Percentiles rank a stretch among this genome's conserved stretches.
These are phyloP conservation scores for Sophora flavescens DNA, from an alignment of 306 rosid species.

Conservation along the genomic window DNA sequence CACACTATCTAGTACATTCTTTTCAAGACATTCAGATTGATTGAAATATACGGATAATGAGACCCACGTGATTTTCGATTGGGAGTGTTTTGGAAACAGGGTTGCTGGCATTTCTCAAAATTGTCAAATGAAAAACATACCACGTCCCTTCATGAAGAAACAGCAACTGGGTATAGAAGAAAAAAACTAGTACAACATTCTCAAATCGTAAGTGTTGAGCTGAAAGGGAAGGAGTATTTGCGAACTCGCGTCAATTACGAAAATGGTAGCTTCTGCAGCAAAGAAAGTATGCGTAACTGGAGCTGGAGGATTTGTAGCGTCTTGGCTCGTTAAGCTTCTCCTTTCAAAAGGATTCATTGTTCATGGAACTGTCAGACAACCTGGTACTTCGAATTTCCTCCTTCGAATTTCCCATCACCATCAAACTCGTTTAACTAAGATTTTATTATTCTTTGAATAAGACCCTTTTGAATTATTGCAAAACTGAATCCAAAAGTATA, in stretches of 20 bases:
- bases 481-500: not conserved
- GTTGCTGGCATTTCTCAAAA: too few species aligned
- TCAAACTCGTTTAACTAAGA: not conserved
- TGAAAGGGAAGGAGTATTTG: too few species aligned
- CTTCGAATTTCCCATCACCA: not conserved
- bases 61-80: too few species aligned
- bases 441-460: not conserved
- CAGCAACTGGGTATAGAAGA: too few species aligned
- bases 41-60: too few species aligned
- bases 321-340: constrained; percentile 74
- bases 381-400: constrained; percentile 43
- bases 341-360: constrained; percentile 70
- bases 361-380: constrained; percentile 77
- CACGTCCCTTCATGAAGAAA: not conserved
- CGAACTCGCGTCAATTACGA: too few species aligned
- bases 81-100: too few species aligned
- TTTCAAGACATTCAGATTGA: too few species aligned
- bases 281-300: constrained; percentile 76
- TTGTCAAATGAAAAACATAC: too few species aligned
- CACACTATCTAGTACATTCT: too few species aligned
- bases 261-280: constrained; percentile 22
- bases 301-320: constrained; percentile 79
- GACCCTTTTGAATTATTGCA: not conserved
- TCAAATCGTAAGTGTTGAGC: too few species aligned
- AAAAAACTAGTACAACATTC: too few species aligned